Evolutionary conservation across 1,284 basidiomycete species (phyloP), one percentile per base, ranked within the genome.

Genomic region (Taiwanofungus camphoratus): DNA sequence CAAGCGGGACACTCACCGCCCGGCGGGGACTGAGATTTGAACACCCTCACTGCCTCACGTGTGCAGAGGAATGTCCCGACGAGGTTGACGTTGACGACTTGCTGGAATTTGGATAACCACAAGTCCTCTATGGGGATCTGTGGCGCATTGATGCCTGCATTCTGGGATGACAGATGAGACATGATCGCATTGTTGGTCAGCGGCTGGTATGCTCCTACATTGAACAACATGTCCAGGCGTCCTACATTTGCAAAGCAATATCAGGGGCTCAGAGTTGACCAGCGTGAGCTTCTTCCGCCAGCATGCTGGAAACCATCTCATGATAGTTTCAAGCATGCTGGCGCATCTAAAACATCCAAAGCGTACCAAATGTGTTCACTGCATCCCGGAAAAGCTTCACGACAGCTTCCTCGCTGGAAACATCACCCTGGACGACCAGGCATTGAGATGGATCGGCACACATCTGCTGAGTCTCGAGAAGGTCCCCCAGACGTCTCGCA

Each of bases 191-290:
- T 30, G 39, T 39, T 1, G 23, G 52, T n/a, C n/a, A n/a, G 2
- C 13, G 5, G 4, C 7, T 21, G 2, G 29, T 15, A 15, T n/a
- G 12, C 32, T n/a, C 74, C 60, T 54, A 82, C 87, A 59, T 92
- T 91, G 68, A 91, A 92, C 13, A 87, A 55, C n/a, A 90, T 54
- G 57, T 92, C 87, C 18, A 91, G 56, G 2, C 82, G 71, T 5
- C 82, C 82, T 85, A 49, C n/a, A 45, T 20, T 21, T 32, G 32
- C 21, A 16, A 40, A 18, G 13, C 22, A 26, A 18, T 9, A 20
- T 34, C n/a, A 38, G 4, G 11, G 20, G 22, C 12, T 42, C 5
- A 19, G 39, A n/a, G n/a, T n/a, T 22, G 5, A 24, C 9, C 36
- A 21, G 11, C 1, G 18, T 37, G n/a, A 31, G 27, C 20, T n/a